Base-by-base conservation (phyloP, 352 stramenopile species). In the Phytophthora crassamura region DNA sequence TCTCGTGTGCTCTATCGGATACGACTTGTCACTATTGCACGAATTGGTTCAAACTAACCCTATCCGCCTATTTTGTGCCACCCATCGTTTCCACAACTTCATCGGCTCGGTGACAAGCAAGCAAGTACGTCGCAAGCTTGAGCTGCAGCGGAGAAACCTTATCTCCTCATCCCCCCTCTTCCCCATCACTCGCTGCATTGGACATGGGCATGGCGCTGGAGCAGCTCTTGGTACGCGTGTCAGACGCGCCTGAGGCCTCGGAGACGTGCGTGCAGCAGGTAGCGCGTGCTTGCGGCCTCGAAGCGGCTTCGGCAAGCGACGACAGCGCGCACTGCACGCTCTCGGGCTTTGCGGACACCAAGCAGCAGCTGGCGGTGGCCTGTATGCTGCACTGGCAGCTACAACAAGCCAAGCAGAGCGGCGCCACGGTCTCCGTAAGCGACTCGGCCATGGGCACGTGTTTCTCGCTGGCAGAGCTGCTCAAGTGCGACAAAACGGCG, bases 311-410 rank as follows among this genome's bases (percentile, higher is more conserved):
- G 7, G 47, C 55, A 15, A 40, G 48, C 5, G 46, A 67, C 15
- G 50, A 67, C 16, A 42, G 28, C 50, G 67, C 60, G 20, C 51
- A 72, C 20, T 78, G 57, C 35, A 64, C 46, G 22, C 41, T 86
- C 35, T 60, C 46, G 15, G 73, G 71, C 18, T 69, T 82, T 45
- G 38, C 46, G 3, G 56, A 74, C 64, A 72, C 65, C n/a, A 74
- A 69, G 7, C 70, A 84, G 46, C 80, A 89, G 35, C 54, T 89
- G 22, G 80, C 74, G 11, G 60, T 85, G 51, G 75, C 80, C 33
- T 86, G 78, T 54, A 57, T 83, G 53, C 51, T 86, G 61, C 67
- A 88, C 47, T 89, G 80, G 78, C 20, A 67, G 38, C 54, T 89
- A 41, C 69, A 69, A 22, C 55, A 67, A 34, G 35, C 36, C 7